Percentiles rank a stretch among this genome's conserved stretches.
Conservation (phyloP, 1,284 basidiomycete genomes). For the Mycena sp. region DNA sequence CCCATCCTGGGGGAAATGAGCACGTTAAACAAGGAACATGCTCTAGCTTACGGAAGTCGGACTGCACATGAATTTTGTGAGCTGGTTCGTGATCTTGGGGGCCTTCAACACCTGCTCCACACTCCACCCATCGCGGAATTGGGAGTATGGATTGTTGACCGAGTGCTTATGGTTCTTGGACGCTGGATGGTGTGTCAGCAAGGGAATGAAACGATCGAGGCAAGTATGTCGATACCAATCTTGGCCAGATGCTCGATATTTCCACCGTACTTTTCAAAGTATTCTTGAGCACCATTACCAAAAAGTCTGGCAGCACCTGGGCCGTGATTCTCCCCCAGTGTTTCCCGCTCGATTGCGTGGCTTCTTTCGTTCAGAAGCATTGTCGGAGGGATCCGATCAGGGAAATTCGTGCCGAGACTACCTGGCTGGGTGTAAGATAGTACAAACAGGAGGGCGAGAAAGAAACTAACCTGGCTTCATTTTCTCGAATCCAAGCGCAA, state of each 20-base stretch:
- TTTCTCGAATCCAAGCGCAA: slow-evolving; percentile 89
- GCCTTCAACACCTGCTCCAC: slow-evolving; percentile 75
- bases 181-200: slow-evolving; percentile 53
- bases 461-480: slow-evolving; percentile 74
- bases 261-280: slow-evolving; percentile 80
- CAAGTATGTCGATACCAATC: slow-evolving; percentile 63
- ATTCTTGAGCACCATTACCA: slow-evolving; percentile 81
- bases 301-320: slow-evolving; percentile 82
- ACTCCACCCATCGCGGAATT: slow-evolving; percentile 83
- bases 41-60: slow-evolving; percentile 71
- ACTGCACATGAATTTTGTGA: slow-evolving; percentile 90
- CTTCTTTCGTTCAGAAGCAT: slow-evolving; percentile 54
- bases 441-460: not conserved
- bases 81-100: slow-evolving; percentile 74
- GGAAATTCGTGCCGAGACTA: slow-evolving; percentile 75
- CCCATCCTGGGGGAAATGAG: slow-evolving; percentile 62
- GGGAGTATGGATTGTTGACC: slow-evolving; percentile 86
- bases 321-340: slow-evolving; percentile 70
- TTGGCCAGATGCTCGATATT: slow-evolving; percentile 75
- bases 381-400: slow-evolving; percentile 73
- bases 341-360: slow-evolving; percentile 62
- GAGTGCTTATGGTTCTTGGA: slow-evolving; percentile 89
- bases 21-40: slow-evolving; percentile 45
- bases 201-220: not conserved
- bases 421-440: not conserved